phyloP scores from a whole-genome alignment of 192 early-diverging fungal species.

The Spizellomyces punctatus region DNA sequence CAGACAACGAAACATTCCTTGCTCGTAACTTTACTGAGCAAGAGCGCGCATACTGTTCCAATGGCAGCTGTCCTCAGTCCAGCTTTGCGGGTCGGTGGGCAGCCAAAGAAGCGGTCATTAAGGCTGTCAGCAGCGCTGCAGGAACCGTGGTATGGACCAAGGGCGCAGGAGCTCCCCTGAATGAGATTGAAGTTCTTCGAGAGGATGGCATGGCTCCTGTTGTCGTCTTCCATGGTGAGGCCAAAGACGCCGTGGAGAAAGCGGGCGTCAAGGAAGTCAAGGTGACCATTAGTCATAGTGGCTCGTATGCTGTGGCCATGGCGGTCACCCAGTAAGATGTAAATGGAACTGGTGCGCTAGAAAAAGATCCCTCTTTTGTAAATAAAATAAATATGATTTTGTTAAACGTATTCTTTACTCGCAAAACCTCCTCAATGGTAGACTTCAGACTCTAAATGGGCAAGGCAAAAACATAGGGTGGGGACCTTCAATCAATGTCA shows the following conservation, averaged over 20 bases:
- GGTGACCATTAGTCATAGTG: conserved; percentile 92
- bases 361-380: no score
- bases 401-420: no score
- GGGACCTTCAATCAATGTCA: background rate
- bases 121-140: conserved; percentile 78
- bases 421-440: no score
- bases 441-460: no score
- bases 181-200: conserved; percentile 84
- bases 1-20: conserved; percentile 82
- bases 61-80: conserved; percentile 70
- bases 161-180: conserved; percentile 83
- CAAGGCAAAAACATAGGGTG: no score
- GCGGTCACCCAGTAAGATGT: conserved; percentile 51
- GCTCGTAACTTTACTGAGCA: conserved; percentile 86
- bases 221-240: conserved; percentile 82
- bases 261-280: conserved; percentile 77
- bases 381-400: no score
- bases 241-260: conserved; percentile 67
- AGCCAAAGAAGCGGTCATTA: conserved; percentile 95
- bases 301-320: conserved; percentile 86
- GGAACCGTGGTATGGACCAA: conserved; percentile 68
- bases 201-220: conserved; percentile 74
- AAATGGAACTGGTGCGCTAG: no score
- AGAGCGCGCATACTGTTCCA: conserved; percentile 81
- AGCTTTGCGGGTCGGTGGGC: conserved; percentile 94